A percentile compares a stretch with the other conserved stretches of the same genome.
These are phyloP conservation scores for Phylloporus sp. DNA, from an alignment of 1,284 basidiomycete genomes.

Conservation along the genomic window DNA sequence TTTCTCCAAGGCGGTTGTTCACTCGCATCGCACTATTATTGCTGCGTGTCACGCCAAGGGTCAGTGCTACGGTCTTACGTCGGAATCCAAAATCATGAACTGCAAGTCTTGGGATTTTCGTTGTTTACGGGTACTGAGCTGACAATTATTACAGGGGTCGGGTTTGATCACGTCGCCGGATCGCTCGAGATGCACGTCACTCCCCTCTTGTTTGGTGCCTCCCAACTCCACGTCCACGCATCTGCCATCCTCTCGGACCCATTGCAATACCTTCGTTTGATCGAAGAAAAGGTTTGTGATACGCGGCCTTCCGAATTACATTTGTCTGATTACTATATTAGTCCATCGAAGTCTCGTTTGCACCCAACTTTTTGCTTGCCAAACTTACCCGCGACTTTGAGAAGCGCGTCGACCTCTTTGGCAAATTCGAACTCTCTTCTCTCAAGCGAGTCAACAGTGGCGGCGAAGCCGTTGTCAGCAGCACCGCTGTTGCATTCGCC, in stretches of 20 bases:
- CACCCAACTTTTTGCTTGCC: slow-evolving; percentile 54
- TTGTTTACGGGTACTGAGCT: neutral
- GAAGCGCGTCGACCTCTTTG: slow-evolving; percentile 31
- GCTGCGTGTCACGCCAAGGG: slow-evolving; percentile 39
- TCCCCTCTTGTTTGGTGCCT: slow-evolving; percentile 39
- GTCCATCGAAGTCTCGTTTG: slow-evolving; percentile 46
- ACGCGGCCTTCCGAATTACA: too few species aligned
- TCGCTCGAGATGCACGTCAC: slow-evolving; percentile 42
- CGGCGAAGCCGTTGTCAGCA: slow-evolving; percentile 49
- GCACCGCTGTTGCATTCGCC: slow-evolving; percentile 47
- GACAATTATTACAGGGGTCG: slow-evolving; percentile 39
- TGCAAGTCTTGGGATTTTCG: slow-evolving; percentile 26
- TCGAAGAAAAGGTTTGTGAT: slow-evolving; percentile 11
- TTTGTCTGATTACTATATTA: too few species aligned
- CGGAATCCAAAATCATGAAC: slow-evolving; percentile 39
- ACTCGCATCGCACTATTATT: slow-evolving; percentile 34
- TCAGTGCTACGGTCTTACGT: slow-evolving; percentile 32
- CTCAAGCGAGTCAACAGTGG: slow-evolving; percentile 43
- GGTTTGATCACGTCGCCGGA: slow-evolving; percentile 48
- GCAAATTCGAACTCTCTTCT: slow-evolving; percentile 32
- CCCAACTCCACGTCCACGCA: slow-evolving; percentile 41
- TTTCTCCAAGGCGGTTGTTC: slow-evolving; percentile 39
- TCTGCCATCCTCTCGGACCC: slow-evolving; percentile 27
- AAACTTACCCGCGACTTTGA: slow-evolving; percentile 46
- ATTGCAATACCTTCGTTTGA: neutral